Base-by-base conservation (phyloP, 352 stramenopile species). In the Poterioochromonas sp. region DNA sequence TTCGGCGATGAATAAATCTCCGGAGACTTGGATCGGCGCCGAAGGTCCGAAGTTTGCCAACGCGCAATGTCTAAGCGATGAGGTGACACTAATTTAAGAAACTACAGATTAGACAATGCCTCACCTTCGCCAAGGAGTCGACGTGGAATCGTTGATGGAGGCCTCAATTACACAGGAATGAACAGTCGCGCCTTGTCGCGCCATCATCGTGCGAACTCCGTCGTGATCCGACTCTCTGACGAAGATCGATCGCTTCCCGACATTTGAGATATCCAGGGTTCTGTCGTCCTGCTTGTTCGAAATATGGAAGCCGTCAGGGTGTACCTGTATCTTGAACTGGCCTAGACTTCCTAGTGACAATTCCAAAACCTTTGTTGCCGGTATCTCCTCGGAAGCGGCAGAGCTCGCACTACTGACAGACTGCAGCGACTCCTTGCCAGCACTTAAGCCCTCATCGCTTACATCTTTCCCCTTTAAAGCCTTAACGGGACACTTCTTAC, bases 251-350 rank as follows among this genome's bases (percentile, higher is more conserved):
- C 8, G 40, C 40, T 54, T 32, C 0, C 88, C 88, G 0, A 79
- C 78, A 51, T 69, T 68, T n/a, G 15, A 47, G 3, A 84, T 69
- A 53, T 84, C 79, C 26, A 84, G 41, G 8, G 34, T 37, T 26
- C 29, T 44, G 0, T 34, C 29, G 8, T 29, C 73, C 0, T 20
- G 22, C 35, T 80, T 58, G n/a, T 73, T 49, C 1, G 34, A 44
- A 40, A 83, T 73, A 15, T 43, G 8, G 44, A 81, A 81, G 15
- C 88, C 81, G 2, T 83, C 81, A 0, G 70, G 58, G 47, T 88
- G 93, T 0, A 86, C 87, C 5, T 89, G 71, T 0, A 83, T 51
- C 15, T 77, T 41, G 29, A 83, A 83, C 11, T 39, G 0, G 0
- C 80, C 80, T 35, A 83, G 37, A 0, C 3, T 60, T 18, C 71